Evolutionary conservation across 2,329 filamentous ascomycete genomes (phyloP), one percentile per base, ranked within the genome.

Genomic region (Allantophomopsis lycopodina): DNA sequence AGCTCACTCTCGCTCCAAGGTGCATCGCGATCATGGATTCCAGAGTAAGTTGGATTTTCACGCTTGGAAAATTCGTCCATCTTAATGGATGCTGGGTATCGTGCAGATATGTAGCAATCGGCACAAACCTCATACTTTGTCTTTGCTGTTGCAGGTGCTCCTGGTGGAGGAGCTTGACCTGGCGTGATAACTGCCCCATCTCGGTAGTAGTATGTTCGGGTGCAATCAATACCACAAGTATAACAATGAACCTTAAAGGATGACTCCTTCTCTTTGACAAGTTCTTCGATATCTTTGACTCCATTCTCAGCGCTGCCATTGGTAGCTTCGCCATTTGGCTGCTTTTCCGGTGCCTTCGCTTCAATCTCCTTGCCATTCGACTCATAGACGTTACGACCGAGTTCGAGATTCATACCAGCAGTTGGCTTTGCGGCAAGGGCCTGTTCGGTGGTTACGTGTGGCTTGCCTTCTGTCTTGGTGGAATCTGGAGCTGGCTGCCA

Each of bases 371-470:
- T 89, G 49, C 88, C 83, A 56, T 83, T 87, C 43, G 85, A 77
- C 53, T 98, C 89, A 62, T 95, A 98, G 42, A 96, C 87, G 59
- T 94, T 96, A 46, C 91, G 84, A 46, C 87, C 81, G 44, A 96
- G 79, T 55, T 94, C 83, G n/a, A 94, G 72, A 55, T 93, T 95
- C 44, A 91, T 70, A 50, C 94, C 88, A 23, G 75, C 69, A 63
- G 94, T 94, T 7, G 52, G 41, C 10, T 73, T 71, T 7, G 81
- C 73, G 32, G 68, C 73, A 2, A 82, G 81, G 54, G 79, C 79
- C 2, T 48, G 44, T 20, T 55, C 53, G 15, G 55, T 56, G 38
- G 57, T 73, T 38, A 60, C 59, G 46, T 61, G 71, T 49, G 68
- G 69, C 56, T 74, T 77, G 40, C 75, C 76, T 46, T 77, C 66